A percentile compares a stretch with the other conserved stretches of the same genome.
These are phyloP conservation scores for Talaromyces proteolyticus DNA, from an alignment of 495 filamentous ascomycete genomes.

Conservation along the genomic window DNA sequence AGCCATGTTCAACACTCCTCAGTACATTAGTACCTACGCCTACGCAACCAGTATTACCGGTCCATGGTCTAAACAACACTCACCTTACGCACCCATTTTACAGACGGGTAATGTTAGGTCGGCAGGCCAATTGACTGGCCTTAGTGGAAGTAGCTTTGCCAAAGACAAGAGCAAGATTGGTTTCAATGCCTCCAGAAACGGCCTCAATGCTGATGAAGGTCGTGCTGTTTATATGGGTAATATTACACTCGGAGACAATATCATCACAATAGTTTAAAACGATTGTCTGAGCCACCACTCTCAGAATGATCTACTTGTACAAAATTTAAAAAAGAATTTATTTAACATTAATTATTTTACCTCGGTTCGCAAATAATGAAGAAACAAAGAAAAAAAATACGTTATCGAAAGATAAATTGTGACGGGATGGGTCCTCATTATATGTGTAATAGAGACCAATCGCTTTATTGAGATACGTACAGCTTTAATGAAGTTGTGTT, in stretches of 20 bases:
- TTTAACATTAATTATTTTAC: background rate
- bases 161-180: slow-evolving; percentile 31
- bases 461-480: too few species aligned
- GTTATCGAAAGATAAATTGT: too few species aligned
- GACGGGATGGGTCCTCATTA: too few species aligned
- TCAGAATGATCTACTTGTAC: background rate
- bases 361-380: too few species aligned
- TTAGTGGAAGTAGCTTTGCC: slow-evolving; percentile 40
- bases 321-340: background rate
- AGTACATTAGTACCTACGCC: slow-evolving; percentile 49
- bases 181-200: slow-evolving; percentile 33
- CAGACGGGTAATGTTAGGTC: slow-evolving; percentile 28
- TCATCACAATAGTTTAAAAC: slow-evolving; percentile 9
- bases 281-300: slow-evolving; percentile 1
- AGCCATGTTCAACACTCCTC: slow-evolving; percentile 40
- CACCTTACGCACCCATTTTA: slow-evolving; percentile 27
- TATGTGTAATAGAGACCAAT: too few species aligned
- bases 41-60: slow-evolving; percentile 35
- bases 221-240: slow-evolving; percentile 15
- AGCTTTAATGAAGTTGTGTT: too few species aligned
- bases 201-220: slow-evolving; percentile 11
- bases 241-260: slow-evolving; percentile 6
- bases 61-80: slow-evolving; percentile 30
- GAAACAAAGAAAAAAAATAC: too few species aligned
- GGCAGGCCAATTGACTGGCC: slow-evolving; percentile 31